phyloP scores from a whole-genome alignment of 2,329 filamentous ascomycete genomes.

The Penicillium sp. region DNA sequence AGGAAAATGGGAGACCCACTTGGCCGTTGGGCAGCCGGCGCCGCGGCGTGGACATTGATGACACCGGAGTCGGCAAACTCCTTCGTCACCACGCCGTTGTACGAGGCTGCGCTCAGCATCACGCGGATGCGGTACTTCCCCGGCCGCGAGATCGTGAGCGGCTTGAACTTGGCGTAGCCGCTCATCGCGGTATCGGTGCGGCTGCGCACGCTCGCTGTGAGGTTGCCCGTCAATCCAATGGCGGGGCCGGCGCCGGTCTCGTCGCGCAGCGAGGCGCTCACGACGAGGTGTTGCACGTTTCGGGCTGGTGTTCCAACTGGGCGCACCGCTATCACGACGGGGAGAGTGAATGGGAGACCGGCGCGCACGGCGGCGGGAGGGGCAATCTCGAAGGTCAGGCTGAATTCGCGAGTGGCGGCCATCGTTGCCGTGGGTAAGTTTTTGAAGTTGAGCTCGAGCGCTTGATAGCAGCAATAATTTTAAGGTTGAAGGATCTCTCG shows the following conservation, averaged over 20 bases:
- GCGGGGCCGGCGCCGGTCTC: constrained; percentile 25
- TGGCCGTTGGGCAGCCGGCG: constrained; percentile 26
- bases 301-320: constrained; percentile 26
- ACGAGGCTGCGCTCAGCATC: constrained; percentile 31
- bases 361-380: constrained; percentile 29
- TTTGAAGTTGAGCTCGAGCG: too few species aligned
- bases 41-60: constrained; percentile 30
- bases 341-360: constrained; percentile 29
- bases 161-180: constrained; percentile 31
- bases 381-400: constrained; percentile 30
- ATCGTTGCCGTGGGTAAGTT: constrained; percentile 5
- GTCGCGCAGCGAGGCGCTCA: constrained; percentile 28
- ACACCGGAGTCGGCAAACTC: constrained; percentile 31
- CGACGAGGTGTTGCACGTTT: constrained; percentile 29
- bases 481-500: too few species aligned
- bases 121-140: constrained; percentile 33
- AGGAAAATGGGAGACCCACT: constrained; percentile 24
- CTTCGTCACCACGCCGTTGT: constrained; percentile 29
- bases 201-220: constrained; percentile 35
- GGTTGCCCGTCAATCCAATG: constrained; percentile 25
- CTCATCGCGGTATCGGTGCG: constrained; percentile 29
- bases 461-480: too few species aligned
- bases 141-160: constrained; percentile 28
- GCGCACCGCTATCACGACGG: constrained; percentile 31
- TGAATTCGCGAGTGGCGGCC: constrained; percentile 29